phyloP scores from a whole-genome alignment of 805 yeast species.

The Candida berthetii region DNA sequence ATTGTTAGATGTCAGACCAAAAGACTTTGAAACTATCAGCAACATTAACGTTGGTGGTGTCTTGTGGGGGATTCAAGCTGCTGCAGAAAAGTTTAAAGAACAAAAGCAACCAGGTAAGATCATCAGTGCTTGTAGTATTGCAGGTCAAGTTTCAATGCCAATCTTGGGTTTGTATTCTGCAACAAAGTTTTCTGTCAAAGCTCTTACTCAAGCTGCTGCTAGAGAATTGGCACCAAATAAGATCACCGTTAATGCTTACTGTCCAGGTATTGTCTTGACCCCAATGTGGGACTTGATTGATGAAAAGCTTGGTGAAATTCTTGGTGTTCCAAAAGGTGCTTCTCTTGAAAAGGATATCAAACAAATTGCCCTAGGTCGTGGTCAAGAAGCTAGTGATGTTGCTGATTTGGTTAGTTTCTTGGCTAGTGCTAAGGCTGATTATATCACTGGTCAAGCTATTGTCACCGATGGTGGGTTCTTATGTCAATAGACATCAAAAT shows the following conservation, averaged over 20 bases:
- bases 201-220: conserved; percentile 30
- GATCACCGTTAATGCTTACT: conserved; percentile 31
- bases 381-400: conserved; percentile 28
- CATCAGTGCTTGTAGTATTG: conserved; percentile 30
- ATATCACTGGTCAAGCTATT: conserved; percentile 28
- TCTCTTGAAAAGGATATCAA: conserved; percentile 18
- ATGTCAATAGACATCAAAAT: conserved; percentile 10
- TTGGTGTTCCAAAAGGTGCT: conserved; percentile 22
- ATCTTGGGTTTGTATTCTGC: conserved; percentile 26
- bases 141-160: conserved; percentile 25
- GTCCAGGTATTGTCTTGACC: conserved; percentile 36
- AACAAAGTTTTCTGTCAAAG: conserved; percentile 31
- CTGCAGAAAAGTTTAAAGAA: conserved; percentile 21
- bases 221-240: conserved; percentile 28
- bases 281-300: conserved; percentile 29
- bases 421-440: conserved; percentile 27
- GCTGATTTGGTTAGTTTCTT: conserved; percentile 28
- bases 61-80: conserved; percentile 28
- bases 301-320: conserved; percentile 15
- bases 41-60: conserved; percentile 26
- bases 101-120: conserved; percentile 28
- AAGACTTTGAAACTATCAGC: conserved; percentile 17
- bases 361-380: conserved; percentile 27
- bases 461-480: conserved; percentile 31
- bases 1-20: conserved; percentile 21